Base-by-base conservation (phyloP, 257 asterid species). In the Ilex aquifolium region DNA sequence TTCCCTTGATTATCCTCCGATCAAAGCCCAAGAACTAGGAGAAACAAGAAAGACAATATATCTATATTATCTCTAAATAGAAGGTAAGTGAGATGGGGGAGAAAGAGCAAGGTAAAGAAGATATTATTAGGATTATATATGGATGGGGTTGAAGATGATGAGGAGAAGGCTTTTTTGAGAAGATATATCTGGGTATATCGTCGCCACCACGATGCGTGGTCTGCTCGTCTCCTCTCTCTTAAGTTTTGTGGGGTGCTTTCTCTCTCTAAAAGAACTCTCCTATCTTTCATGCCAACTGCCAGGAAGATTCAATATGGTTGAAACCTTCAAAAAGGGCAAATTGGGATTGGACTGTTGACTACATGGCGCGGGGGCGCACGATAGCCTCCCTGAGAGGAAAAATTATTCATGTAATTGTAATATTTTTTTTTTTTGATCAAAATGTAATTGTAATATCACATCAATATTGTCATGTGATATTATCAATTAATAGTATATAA, bases 151-250 rank as follows among this genome's bases (percentile, higher is more conserved):
- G 50, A 44, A 44, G 50, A 44, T 44, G 50, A 21, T 21, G 27
- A 21, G 27, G 27, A 21, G 27, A 21, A 21, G 27, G 27, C 27
- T 21, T 21, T 21, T 21, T 21, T 21, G 27, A 21, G 50, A 8
- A 7, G 9, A 8, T 1, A 44, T 13, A 48, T 48, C 54, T 36
- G 52, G 73, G 17, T 40, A 55, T 60, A 60, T 16, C 46, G 73
- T 68, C 73, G 54, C 55, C 29, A 50, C 59, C 68, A 51, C 48
- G 61, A 62, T 73, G 72, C 73, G 80, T 76, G 66, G 66, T 64
- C 64, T 53, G 62, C 77, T 76, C 78, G 64, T 66, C 65, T 69
- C 61, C 14, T 13, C 60, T 69, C 44, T 40, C 55, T 39, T 48
- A 56, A 13, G 32, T 11, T 8, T 31, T 30, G 31, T 30, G 32